Evolutionary conservation across 768 basidiomycete genomes (phyloP).

Genomic region (Pulveroboletus sp.): DNA sequence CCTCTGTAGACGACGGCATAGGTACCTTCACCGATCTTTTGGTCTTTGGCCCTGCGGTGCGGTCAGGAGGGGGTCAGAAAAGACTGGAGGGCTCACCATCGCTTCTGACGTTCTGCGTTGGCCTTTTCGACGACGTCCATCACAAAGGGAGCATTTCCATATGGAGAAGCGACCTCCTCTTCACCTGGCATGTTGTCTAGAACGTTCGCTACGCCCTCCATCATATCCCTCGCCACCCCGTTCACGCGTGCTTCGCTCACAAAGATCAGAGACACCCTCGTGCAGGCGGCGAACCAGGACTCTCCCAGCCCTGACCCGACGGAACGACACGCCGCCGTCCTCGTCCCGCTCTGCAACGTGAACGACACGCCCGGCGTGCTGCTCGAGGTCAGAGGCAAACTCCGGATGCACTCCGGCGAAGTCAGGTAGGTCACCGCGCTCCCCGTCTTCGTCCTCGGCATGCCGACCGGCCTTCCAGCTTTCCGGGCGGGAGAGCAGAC

Average conservation of each 20-base stretch:
- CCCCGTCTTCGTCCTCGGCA: neutral
- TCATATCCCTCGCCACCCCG: conserved; percentile 23
- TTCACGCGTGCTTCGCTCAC: conserved; percentile 36
- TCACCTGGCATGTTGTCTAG: conserved; percentile 23
- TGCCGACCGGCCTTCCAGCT: conserved; percentile 41
- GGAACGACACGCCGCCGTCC: conserved; percentile 59
- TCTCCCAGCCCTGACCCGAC: conserved; percentile 16
- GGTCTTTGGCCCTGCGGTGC: conserved; percentile 65
- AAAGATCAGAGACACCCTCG: conserved; percentile 29
- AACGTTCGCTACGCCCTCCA: conserved; percentile 17
- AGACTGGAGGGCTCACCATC: conserved; percentile 44
- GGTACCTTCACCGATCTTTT: conserved; percentile 86
- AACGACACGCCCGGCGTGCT: conserved; percentile 60
- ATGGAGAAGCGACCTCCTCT: neutral
- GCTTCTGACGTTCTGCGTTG: conserved; percentile 66
- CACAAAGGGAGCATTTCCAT: conserved; percentile 3
- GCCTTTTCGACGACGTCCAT: conserved; percentile 83
- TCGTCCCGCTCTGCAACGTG: conserved; percentile 78
- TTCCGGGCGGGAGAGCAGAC: conserved; percentile 72
- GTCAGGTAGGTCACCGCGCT: conserved; percentile 51
- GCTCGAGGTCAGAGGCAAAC: conserved; percentile 62
- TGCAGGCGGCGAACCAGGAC: conserved; percentile 10
- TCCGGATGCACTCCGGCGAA: conserved; percentile 76
- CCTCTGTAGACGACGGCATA: conserved; percentile 97
- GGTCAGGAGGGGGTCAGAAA: conserved; percentile 7